Evolutionary conservation across 2,329 filamentous ascomycete species (phyloP).

Genomic region (Cadophora sp.): DNA sequence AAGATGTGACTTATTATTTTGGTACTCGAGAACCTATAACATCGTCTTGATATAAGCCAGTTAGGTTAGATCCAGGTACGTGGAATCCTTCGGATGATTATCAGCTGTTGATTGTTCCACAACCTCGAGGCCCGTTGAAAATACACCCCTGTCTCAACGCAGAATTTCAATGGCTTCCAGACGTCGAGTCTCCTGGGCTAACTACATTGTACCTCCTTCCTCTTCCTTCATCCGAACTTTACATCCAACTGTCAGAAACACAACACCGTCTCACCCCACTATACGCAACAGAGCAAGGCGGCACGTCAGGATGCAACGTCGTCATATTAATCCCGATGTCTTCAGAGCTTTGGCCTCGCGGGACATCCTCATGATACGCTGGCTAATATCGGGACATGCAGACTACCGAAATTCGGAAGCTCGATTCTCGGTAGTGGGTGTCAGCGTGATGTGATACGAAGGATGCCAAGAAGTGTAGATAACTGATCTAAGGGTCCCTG

Average conservation of each 20-base stretch:
- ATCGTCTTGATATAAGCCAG: background rate
- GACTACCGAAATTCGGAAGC: background rate
- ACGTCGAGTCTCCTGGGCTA: background rate
- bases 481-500: background rate
- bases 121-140: background rate
- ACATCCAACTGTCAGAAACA: background rate
- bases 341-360: background rate
- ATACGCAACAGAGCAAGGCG: background rate
- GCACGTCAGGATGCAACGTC: background rate
- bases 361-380: background rate
- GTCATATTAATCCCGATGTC: background rate
- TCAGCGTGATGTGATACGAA: constrained; percentile 8
- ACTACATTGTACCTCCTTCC: background rate
- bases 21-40: background rate
- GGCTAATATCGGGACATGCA: background rate
- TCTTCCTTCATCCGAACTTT: background rate
- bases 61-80: constrained; percentile 1
- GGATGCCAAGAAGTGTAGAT: background rate
- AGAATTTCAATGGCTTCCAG: background rate
- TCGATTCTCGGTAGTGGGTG: background rate
- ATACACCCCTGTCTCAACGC: background rate
- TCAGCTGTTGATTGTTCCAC: background rate
- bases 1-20: background rate
- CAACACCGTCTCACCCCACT: background rate
- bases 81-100: background rate